Conservation (phyloP, 768 basidiomycete species). For the Rhodotorula diobovata region DNA sequence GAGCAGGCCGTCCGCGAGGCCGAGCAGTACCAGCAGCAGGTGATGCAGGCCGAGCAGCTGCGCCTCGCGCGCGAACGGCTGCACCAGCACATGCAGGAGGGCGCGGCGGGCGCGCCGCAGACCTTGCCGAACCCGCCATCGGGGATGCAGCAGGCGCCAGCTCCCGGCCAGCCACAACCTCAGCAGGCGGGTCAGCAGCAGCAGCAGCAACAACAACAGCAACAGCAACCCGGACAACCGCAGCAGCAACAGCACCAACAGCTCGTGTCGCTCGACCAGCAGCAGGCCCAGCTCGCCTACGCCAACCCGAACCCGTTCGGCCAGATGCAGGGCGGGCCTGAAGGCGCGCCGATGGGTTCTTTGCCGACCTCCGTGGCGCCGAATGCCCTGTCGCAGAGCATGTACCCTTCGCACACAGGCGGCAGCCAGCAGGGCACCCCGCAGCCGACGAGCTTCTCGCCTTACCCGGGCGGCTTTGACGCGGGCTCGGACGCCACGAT, state of each 20-base stretch:
- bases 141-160: not conserved
- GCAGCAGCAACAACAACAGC: not conserved
- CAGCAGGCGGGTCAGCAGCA: not conserved
- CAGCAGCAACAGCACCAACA: constrained; percentile 8
- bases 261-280: not conserved
- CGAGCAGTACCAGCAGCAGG: constrained; percentile 22
- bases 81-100: constrained; percentile 33
- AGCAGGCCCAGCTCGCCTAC: constrained; percentile 6
- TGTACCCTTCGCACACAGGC: too few species aligned
- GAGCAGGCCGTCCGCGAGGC: constrained; percentile 10
- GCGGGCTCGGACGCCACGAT: not conserved
- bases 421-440: not conserved
- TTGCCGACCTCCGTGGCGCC: not conserved
- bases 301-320: not conserved
- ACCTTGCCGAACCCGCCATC: constrained; percentile 24
- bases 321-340: not conserved
- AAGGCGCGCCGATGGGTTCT: not conserved
- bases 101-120: constrained; percentile 14
- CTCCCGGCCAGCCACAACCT: not conserved
- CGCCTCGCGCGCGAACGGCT: constrained; percentile 23
- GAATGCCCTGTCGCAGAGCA: not conserved
- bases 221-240: not conserved
- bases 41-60: constrained; percentile 27
- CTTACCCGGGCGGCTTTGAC: constrained; percentile 10
- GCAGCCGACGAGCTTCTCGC: not conserved